Conservation (phyloP, 2,329 filamentous ascomycete species). For the Neopestalotiopsis clavispora region DNA sequence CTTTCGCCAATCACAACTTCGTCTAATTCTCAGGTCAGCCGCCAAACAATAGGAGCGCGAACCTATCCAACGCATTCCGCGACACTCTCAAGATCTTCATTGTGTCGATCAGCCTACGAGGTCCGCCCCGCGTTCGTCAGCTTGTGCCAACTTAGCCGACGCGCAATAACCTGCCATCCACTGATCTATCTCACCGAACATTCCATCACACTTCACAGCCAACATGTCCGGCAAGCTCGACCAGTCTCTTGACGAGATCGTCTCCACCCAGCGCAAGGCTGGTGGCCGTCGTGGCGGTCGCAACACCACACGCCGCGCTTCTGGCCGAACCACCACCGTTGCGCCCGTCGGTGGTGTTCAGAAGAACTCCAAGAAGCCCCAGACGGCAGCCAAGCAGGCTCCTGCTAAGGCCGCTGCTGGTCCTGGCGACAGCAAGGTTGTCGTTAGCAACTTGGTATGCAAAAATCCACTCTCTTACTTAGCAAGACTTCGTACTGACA, state of each 20-base stretch:
- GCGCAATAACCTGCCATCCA: background rate
- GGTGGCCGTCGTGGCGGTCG: constrained; percentile 52
- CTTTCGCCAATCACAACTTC: background rate
- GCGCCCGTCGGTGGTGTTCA: constrained; percentile 85
- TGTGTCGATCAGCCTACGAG: background rate
- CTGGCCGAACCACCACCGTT: constrained; percentile 59
- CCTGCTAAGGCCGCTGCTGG: constrained; percentile 67
- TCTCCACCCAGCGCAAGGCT: constrained; percentile 73
- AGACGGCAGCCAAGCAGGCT: constrained; percentile 63
- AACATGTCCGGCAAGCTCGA: constrained; percentile 95
- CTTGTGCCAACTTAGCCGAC: background rate
- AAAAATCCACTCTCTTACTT: background rate
- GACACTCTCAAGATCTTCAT: background rate
- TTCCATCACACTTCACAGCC: constrained; percentile 50
- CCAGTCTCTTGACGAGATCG: constrained; percentile 96
- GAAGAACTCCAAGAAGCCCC: constrained; percentile 72
- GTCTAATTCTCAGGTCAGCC: background rate
- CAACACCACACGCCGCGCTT: constrained; percentile 50
- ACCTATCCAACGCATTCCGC: background rate
- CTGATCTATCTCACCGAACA: constrained; percentile 21
- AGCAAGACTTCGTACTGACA: constrained; percentile 48
- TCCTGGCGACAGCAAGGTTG: constrained; percentile 88
- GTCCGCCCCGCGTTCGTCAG: background rate
- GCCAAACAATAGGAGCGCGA: background rate
- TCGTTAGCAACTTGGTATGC: constrained; percentile 97